Conservation (phyloP, 164 flowering plant species). For the Vitis vinifera region ASM3070453v1 NC_081809.1:7758501-7759000, state of each 20-base stretch:
- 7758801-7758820: conserved; percentile 26
- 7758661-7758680: conserved; percentile 46
- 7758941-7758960: conserved; percentile 45
- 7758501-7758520: conserved; percentile 14
- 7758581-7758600: conserved; percentile 16
- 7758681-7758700: conserved; percentile 62
- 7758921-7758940: conserved; percentile 49
- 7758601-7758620: conserved; percentile 45
- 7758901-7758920: conserved; percentile 16
- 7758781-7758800: conserved; percentile 37
- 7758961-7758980: conserved; percentile 32
- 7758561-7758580: conserved; percentile 20
- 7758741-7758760: conserved; percentile 41
- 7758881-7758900: conserved; percentile 9
- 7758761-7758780: conserved; percentile 42
- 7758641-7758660: conserved; percentile 54
- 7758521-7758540: neutral
- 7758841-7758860: conserved; percentile 41
- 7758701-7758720: conserved; percentile 53
- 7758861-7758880: conserved; percentile 34
- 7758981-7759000: conserved; percentile 10
- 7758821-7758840: conserved; percentile 41
- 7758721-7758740: conserved; percentile 57
- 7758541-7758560: conserved; percentile 7
- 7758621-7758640: conserved; percentile 60